Conservation (phyloP, 768 basidiomycete species). For the Cyathus striatus region DNA sequence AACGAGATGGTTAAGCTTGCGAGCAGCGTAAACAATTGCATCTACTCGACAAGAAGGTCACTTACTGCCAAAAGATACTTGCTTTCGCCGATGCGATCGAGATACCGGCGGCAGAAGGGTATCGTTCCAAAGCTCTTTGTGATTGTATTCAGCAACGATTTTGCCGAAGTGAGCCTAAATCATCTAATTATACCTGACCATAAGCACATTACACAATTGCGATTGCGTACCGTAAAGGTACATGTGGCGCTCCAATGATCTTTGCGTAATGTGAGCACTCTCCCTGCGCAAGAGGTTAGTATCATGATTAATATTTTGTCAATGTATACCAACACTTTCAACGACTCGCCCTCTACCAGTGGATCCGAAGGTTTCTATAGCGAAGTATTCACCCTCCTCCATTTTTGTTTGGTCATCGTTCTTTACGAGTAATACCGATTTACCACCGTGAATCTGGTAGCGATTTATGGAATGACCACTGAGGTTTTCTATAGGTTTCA, state of each 20-base stretch:
- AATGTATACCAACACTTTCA: conserved; percentile 53
- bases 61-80: conserved; percentile 87
- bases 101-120: conserved; percentile 92
- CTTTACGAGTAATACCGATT: conserved; percentile 86
- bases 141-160: conserved; percentile 81
- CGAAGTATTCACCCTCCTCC: conserved; percentile 99
- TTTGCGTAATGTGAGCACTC: conserved; percentile 93
- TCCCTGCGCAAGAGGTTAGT: conserved; percentile 42
- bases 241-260: conserved; percentile 62
- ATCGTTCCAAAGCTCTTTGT: conserved; percentile 91
- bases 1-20: conserved; percentile 85
- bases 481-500: conserved; percentile 90
- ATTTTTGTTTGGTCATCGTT: conserved; percentile 91
- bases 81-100: conserved; percentile 89
- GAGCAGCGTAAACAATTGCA: neutral
- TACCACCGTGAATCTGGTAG: conserved; percentile 92
- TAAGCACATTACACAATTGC: conserved; percentile 3
- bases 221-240: conserved; percentile 63
- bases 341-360: conserved; percentile 87
- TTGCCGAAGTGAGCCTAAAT: conserved; percentile 74
- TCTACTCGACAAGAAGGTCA: conserved; percentile 6
- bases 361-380: conserved; percentile 98
- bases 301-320: neutral
- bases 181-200: neutral
- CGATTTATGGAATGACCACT: conserved; percentile 91